phyloP scores from a whole-genome alignment of 768 basidiomycete species.

The Suillus subalutaceus region DNA sequence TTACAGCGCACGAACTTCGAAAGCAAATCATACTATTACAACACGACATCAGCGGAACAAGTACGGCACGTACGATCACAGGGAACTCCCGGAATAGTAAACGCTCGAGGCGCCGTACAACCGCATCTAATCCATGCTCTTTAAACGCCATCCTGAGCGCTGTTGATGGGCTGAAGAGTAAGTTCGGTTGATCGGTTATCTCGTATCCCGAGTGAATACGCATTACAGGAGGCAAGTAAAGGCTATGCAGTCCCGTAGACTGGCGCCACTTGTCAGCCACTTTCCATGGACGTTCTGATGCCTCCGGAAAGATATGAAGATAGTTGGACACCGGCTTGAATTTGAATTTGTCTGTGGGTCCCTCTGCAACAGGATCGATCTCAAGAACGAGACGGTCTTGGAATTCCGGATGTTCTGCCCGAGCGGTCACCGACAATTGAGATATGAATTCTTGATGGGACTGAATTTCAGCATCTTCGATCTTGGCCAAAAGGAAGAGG shows the following conservation, averaged over 20 bases:
- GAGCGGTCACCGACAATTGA: slow-evolving; percentile 3
- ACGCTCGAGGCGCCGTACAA: neutral
- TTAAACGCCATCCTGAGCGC: slow-evolving; percentile 7
- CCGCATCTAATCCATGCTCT: neutral
- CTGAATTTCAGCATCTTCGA: slow-evolving; percentile 5
- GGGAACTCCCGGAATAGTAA: neutral
- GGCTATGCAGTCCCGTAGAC: neutral
- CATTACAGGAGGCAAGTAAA: neutral
- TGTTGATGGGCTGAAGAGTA: slow-evolving; percentile 7
- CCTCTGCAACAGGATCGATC: slow-evolving; percentile 1
- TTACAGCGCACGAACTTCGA: neutral
- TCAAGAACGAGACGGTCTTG: slow-evolving; percentile 5
- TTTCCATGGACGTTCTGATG: slow-evolving; percentile 5
- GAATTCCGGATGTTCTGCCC: slow-evolving; percentile 3
- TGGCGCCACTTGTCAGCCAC: neutral
- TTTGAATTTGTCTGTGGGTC: slow-evolving; percentile 4
- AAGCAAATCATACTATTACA: neutral
- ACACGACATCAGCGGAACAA: neutral
- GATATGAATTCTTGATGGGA: slow-evolving; percentile 6
- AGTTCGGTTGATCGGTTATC: neutral
- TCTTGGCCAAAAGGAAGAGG: slow-evolving; percentile 6
- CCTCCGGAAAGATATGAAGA: slow-evolving; percentile 7
- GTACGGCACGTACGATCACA: neutral
- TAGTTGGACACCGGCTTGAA: slow-evolving; percentile 1
- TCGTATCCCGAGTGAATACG: slow-evolving; percentile 2